phyloP scores from a whole-genome alignment of 805 yeast genomes.

The Teunomyces kruisii region DNA sequence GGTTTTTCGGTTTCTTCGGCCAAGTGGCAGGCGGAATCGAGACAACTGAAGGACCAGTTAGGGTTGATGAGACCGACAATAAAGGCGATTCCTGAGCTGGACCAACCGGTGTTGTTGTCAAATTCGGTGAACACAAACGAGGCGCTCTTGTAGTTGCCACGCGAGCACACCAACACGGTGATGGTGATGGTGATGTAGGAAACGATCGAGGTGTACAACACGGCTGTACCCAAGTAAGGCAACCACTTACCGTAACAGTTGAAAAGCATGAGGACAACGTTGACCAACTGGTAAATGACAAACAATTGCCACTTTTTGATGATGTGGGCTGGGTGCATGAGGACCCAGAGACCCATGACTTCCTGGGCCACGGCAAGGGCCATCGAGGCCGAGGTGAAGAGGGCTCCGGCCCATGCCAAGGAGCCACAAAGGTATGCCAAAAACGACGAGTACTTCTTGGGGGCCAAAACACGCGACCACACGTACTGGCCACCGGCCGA shows the following conservation, averaged over 20 bases:
- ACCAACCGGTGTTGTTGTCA: conserved; percentile 30
- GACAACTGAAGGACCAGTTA: conserved; percentile 39
- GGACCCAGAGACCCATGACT: conserved; percentile 37
- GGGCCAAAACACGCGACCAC: conserved; percentile 42
- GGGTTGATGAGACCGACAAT: conserved; percentile 40
- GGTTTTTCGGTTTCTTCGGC: conserved; percentile 41
- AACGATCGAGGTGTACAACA: conserved; percentile 34
- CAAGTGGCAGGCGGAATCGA: conserved; percentile 42
- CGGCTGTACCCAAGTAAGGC: conserved; percentile 34
- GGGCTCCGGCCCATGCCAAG: conserved; percentile 43
- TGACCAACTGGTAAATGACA: conserved; percentile 36
- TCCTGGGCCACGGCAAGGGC: conserved; percentile 34
- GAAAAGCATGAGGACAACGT: conserved; percentile 30
- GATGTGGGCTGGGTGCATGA: conserved; percentile 34
- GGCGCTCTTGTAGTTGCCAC: conserved; percentile 32
- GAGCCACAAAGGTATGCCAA: conserved; percentile 41
- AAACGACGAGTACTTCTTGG: conserved; percentile 35
- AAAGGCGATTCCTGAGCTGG: conserved; percentile 34
- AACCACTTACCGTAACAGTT: conserved; percentile 37
- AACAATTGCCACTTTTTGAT: conserved; percentile 37
- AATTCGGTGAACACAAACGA: conserved; percentile 23
- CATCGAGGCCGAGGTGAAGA: conserved; percentile 42
- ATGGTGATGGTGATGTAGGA: conserved; percentile 36
- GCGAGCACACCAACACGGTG: conserved; percentile 39
- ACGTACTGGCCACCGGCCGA: conserved; percentile 46